A percentile compares a stretch with the other conserved stretches of the same genome.
These are phyloP conservation scores for Taxawa tesnikishii DNA, from an alignment of 2,329 filamentous ascomycete species.

Conservation along the genomic window DNA sequence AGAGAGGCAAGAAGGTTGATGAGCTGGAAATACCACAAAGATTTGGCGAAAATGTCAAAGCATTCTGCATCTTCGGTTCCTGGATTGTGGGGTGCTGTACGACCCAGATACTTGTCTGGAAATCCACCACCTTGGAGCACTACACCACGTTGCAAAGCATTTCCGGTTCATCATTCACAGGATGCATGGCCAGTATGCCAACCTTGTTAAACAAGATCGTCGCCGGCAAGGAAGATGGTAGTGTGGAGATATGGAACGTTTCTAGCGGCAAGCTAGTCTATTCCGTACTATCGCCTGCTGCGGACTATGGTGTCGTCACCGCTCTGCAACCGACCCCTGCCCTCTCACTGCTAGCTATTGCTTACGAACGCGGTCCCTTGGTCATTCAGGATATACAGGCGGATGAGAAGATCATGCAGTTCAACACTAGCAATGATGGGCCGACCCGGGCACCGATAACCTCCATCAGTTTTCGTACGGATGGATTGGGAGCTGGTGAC, in stretches of 20 bases:
- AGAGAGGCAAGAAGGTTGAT: constrained; percentile 73
- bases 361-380: constrained; percentile 68
- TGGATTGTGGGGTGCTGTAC: constrained; percentile 77
- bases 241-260: constrained; percentile 94
- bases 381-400: constrained; percentile 70
- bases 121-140: constrained; percentile 68
- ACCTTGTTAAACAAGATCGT: constrained; percentile 96
- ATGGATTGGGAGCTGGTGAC: constrained; percentile 75
- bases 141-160: constrained; percentile 67
- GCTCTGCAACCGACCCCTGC: constrained; percentile 76
- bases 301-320: constrained; percentile 68
- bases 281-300: constrained; percentile 66
- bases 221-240: constrained; percentile 74
- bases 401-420: constrained; percentile 55
- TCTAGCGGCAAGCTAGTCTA: constrained; percentile 85
- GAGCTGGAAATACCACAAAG: constrained; percentile 59
- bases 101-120: constrained; percentile 81
- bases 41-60: constrained; percentile 57
- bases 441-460: constrained; percentile 54
- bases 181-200: constrained; percentile 74
- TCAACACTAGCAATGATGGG: constrained; percentile 29
- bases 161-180: constrained; percentile 54
- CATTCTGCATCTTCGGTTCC: constrained; percentile 72
- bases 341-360: constrained; percentile 74
- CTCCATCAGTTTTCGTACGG: constrained; percentile 80